These are phyloP conservation scores for Panus rudis DNA, from an alignment of 768 basidiomycete genomes.

Conservation along the genomic window DNA sequence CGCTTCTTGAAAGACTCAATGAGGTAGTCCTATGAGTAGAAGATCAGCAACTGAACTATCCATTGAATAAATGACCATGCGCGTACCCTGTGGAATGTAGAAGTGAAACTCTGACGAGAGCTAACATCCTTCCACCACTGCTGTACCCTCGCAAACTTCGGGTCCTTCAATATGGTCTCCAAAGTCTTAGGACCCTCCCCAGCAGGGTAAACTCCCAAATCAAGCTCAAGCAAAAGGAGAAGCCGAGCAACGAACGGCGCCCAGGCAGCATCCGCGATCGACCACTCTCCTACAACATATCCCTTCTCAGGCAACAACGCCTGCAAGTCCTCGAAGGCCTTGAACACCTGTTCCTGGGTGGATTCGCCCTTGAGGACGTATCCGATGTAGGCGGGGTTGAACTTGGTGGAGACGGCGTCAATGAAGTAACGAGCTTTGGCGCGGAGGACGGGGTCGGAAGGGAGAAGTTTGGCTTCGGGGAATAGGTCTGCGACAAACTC, in stretches of 20 bases:
- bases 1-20: constrained; percentile 15
- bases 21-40: constrained; percentile 14
- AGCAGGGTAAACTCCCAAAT: constrained; percentile 42
- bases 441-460: constrained; percentile 46
- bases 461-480: constrained; percentile 41
- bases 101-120: constrained; percentile 45
- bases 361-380: constrained; percentile 30
- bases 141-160: constrained; percentile 43
- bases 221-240: constrained; percentile 37
- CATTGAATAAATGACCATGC: background rate
- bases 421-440: constrained; percentile 60
- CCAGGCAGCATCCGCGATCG: constrained; percentile 57
- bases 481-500: constrained; percentile 62
- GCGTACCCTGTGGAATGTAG: constrained; percentile 50
- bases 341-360: constrained; percentile 34
- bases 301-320: constrained; percentile 40
- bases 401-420: constrained; percentile 42
- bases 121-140: constrained; percentile 43
- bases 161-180: constrained; percentile 31
- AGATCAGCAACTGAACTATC: background rate
- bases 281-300: constrained; percentile 40
- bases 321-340: constrained; percentile 42
- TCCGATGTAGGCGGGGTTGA: constrained; percentile 32
- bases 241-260: constrained; percentile 55
- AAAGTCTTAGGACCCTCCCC: constrained; percentile 42